A percentile compares a stretch with the other conserved stretches of the same genome.
These are phyloP conservation scores for Myxozyma melibiosi DNA, from an alignment of 805 yeast genomes.

Conservation along the genomic window DNA sequence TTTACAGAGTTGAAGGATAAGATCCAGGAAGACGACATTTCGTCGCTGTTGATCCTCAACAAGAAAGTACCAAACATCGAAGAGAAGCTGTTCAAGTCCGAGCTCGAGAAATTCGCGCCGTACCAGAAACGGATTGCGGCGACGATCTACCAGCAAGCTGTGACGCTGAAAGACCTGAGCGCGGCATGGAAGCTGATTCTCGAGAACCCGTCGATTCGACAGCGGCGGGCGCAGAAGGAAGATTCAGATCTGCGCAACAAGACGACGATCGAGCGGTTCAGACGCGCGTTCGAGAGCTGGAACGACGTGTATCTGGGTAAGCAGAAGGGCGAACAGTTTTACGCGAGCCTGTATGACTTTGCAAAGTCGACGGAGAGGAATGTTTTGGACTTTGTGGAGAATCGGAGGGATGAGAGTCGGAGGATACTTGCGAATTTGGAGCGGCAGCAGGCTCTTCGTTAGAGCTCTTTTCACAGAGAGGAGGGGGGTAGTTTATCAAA, in stretches of 20 bases:
- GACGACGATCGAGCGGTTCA: slow-evolving; percentile 47
- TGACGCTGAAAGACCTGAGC: slow-evolving; percentile 51
- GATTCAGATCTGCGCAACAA: slow-evolving; percentile 39
- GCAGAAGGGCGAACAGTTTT: slow-evolving; percentile 64
- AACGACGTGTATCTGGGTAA: slow-evolving; percentile 59
- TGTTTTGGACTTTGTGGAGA: slow-evolving; percentile 38
- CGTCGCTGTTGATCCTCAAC: slow-evolving; percentile 69
- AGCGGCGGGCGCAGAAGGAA: slow-evolving; percentile 46
- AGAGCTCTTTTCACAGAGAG: too few relatives aligned
- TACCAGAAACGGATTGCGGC: slow-evolving; percentile 67
- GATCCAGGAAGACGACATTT: slow-evolving; percentile 76
- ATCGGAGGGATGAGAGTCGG: slow-evolving; percentile 40
- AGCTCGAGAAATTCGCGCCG: slow-evolving; percentile 73
- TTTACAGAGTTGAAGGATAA: slow-evolving; percentile 66
- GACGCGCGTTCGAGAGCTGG: slow-evolving; percentile 61
- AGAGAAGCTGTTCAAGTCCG: slow-evolving; percentile 62
- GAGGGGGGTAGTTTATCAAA: background rate
- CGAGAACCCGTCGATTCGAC: slow-evolving; percentile 50
- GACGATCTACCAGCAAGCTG: slow-evolving; percentile 64
- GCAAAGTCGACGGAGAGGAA: slow-evolving; percentile 40
- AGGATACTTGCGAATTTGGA: slow-evolving; percentile 16
- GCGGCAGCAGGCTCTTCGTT: background rate
- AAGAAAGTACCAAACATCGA: slow-evolving; percentile 61
- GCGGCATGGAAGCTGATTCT: slow-evolving; percentile 51
- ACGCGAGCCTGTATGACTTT: slow-evolving; percentile 52